These are phyloP conservation scores for Kuraishia ogatae DNA, from an alignment of 805 yeast genomes.

Conservation along the genomic window DNA sequence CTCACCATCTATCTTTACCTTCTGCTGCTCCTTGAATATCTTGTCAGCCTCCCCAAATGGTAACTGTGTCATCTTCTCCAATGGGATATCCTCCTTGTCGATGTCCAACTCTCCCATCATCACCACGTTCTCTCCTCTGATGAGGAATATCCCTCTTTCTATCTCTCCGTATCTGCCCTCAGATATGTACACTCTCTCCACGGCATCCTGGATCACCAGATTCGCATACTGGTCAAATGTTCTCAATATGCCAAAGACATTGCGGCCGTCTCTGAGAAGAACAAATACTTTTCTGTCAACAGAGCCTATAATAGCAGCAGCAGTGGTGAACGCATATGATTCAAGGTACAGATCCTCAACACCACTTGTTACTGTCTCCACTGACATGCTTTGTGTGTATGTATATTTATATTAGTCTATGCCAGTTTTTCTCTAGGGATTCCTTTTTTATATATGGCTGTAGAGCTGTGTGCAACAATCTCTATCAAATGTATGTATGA, in stretches of 20 bases:
- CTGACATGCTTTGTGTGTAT: neutral
- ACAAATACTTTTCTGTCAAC: slow-evolving; percentile 77
- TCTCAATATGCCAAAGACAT: slow-evolving; percentile 80
- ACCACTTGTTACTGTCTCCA: slow-evolving; percentile 8
- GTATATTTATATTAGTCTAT: no score
- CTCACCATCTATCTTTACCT: neutral
- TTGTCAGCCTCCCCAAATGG: slow-evolving; percentile 52
- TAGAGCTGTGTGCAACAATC: no score
- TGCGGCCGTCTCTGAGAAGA: slow-evolving; percentile 81
- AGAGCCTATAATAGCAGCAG: slow-evolving; percentile 84
- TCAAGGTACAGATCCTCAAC: slow-evolving; percentile 55
- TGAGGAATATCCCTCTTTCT: slow-evolving; percentile 66
- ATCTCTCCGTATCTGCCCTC: slow-evolving; percentile 57
- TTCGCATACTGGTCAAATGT: slow-evolving; percentile 95
- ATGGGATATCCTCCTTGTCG: slow-evolving; percentile 70
- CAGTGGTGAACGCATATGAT: slow-evolving; percentile 77
- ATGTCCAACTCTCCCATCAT: slow-evolving; percentile 91
- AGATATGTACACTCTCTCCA: slow-evolving; percentile 70
- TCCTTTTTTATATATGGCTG: no score
- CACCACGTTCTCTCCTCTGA: slow-evolving; percentile 94
- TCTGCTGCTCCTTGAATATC: slow-evolving; percentile 14
- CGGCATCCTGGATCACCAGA: slow-evolving; percentile 83
- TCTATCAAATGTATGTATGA: no score
- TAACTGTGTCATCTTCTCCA: slow-evolving; percentile 46
- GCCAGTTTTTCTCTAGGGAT: no score